Conservation (phyloP, 805 yeast species). For the Hanseniaspora vineae region DNA sequence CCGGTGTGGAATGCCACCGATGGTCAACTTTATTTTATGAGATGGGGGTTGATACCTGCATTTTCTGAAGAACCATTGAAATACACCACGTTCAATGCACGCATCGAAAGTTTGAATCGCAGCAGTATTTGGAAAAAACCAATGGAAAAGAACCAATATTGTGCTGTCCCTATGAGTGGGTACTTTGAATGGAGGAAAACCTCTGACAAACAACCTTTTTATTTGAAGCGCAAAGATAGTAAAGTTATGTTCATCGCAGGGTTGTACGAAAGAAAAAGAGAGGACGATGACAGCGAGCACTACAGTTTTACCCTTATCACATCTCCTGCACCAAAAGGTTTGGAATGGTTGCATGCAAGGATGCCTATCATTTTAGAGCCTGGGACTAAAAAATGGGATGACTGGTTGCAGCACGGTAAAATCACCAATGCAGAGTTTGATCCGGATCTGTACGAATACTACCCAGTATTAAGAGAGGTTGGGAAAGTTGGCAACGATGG, state of each 20-base stretch:
- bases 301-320: constrained; percentile 59
- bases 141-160: constrained; percentile 34
- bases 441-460: constrained; percentile 32
- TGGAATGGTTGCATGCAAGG: constrained; percentile 61
- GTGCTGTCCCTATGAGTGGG: constrained; percentile 70
- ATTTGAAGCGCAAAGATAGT: constrained; percentile 38
- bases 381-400: constrained; percentile 39
- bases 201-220: constrained; percentile 47
- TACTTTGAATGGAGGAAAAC: constrained; percentile 68
- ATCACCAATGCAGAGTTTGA: constrained; percentile 26
- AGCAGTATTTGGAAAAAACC: constrained; percentile 47
- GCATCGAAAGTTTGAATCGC: constrained; percentile 43
- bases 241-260: constrained; percentile 58
- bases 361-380: constrained; percentile 67
- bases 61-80: constrained; percentile 37
- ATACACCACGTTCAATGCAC: constrained; percentile 58
- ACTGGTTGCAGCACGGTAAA: constrained; percentile 43
- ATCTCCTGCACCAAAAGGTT: constrained; percentile 46
- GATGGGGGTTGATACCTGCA: constrained; percentile 68
- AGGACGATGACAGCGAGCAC: constrained; percentile 14
- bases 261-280: constrained; percentile 23
- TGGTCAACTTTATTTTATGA: constrained; percentile 39
- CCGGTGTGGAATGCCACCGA: constrained; percentile 24
- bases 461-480: constrained; percentile 46
- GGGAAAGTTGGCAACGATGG: constrained; percentile 44